Percentiles rank a stretch among this genome's conserved stretches.
phyloP scores from a whole-genome alignment of 2,329 filamentous ascomycete genomes.

The Colletotrichum sp. region DNA sequence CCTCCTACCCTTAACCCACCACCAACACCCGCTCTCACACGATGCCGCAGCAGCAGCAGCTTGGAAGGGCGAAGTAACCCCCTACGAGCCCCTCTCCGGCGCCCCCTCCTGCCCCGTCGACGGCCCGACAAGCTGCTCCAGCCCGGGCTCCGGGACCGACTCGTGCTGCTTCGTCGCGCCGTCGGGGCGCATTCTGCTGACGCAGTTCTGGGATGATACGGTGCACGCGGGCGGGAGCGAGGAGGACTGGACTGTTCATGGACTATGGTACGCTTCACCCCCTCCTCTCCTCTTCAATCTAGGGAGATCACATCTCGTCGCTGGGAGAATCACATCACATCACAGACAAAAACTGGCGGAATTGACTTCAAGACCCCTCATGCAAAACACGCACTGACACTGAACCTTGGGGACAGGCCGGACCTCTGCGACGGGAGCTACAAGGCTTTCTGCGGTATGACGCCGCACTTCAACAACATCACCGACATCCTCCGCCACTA shows the following conservation, averaged over 20 bases:
- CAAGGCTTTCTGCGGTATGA: slow-evolving; percentile 47
- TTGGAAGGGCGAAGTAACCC: slow-evolving; percentile 20
- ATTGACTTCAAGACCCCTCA: not conserved
- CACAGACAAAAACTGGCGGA: not conserved
- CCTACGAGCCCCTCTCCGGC: slow-evolving; percentile 39
- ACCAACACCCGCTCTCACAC: not conserved
- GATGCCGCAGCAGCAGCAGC: not conserved
- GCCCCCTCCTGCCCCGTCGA: slow-evolving; percentile 45
- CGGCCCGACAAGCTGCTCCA: slow-evolving; percentile 46
- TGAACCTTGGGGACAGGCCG: slow-evolving; percentile 33
- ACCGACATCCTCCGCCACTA: slow-evolving; percentile 44
- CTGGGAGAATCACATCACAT: not conserved
- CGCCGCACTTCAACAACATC: slow-evolving; percentile 46
- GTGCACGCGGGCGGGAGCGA: slow-evolving; percentile 44
- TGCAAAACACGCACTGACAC: not conserved
- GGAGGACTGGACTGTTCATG: slow-evolving; percentile 49
- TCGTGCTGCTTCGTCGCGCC: slow-evolving; percentile 49
- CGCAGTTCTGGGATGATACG: slow-evolving; percentile 50
- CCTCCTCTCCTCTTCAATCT: too few relatives aligned
- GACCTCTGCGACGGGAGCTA: slow-evolving; percentile 50
- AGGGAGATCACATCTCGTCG: fast-evolving
- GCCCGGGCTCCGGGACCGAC: slow-evolving; percentile 35
- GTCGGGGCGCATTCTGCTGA: slow-evolving; percentile 44
- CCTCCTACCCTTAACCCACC: not conserved
- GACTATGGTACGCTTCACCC: slow-evolving; percentile 39